Evolutionary conservation across 1,284 basidiomycete species (phyloP).

Genomic region (Puccinia novopanici): DNA sequence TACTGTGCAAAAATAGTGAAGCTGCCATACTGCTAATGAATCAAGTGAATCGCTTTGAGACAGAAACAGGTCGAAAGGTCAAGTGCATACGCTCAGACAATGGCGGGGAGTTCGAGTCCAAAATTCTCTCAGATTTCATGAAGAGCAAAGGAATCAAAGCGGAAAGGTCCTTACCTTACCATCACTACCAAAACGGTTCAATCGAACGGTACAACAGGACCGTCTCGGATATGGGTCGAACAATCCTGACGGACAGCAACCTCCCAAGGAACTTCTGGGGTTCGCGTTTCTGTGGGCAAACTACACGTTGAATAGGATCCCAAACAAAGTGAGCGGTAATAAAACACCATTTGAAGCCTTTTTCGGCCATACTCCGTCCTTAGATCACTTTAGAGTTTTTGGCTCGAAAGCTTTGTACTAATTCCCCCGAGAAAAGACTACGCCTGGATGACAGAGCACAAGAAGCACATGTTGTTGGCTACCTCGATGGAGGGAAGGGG

Average conservation of each 20-base stretch:
- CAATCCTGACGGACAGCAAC: background rate
- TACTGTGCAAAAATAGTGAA: background rate
- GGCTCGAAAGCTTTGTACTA: background rate
- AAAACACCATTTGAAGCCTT: constrained; percentile 20
- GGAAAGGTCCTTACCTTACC: constrained; percentile 17
- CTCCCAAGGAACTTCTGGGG: constrained; percentile 17
- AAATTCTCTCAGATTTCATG: background rate
- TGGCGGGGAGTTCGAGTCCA: constrained; percentile 23
- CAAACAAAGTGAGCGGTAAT: background rate
- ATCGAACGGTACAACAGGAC: constrained; percentile 18
- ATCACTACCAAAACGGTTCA: constrained; percentile 33
- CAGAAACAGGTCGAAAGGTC: constrained; percentile 5
- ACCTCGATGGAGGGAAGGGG: background rate
- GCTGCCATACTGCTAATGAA: background rate
- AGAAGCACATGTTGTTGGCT: constrained; percentile 1
- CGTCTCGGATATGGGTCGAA: constrained; percentile 4
- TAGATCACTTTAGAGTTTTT: background rate
- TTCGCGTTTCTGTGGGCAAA: constrained; percentile 1
- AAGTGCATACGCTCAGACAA: constrained; percentile 21
- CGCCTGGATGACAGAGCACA: constrained; percentile 3
- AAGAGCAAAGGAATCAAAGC: constrained; percentile 5
- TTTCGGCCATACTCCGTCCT: background rate
- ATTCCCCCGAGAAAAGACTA: background rate
- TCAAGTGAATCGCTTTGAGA: background rate
- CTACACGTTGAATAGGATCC: background rate